Evolutionary conservation across 78 protist genomes (phyloP).

Genomic region (Dictyostelium brefeldianum): DNA sequence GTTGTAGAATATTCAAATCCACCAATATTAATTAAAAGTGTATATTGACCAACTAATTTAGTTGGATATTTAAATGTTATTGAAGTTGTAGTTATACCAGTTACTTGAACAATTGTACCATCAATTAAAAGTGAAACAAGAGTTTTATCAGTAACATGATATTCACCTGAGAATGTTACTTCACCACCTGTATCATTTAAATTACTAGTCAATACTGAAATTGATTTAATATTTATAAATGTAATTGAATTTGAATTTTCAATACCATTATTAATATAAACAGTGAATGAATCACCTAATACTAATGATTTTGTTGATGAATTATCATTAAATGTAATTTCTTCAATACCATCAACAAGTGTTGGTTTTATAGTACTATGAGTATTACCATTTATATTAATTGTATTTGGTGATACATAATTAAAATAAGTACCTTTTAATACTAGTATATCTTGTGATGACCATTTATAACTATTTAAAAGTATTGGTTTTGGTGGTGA

Average conservation of each 20-base stretch:
- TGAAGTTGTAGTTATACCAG: neutral
- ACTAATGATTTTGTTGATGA: neutral
- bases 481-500: neutral
- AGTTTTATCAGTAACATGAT: neutral
- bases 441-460: neutral
- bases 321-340: neutral
- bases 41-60: neutral
- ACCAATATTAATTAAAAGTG: neutral
- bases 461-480: constrained; percentile 8
- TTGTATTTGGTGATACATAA: neutral
- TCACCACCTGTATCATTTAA: neutral
- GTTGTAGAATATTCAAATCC: neutral
- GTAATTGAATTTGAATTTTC: constrained; percentile 1
- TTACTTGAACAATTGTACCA: neutral
- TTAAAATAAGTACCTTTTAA: neutral
- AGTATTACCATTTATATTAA: neutral
- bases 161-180: neutral
- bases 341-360: neutral
- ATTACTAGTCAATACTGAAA: neutral
- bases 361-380: neutral
- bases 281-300: neutral
- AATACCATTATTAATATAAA: neutral
- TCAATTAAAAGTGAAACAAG: neutral
- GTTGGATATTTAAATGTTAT: neutral
- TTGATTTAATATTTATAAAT: neutral